Base-by-base conservation (phyloP, 176 grass and related monocot species). In the Triticum monococcum region DNA sequence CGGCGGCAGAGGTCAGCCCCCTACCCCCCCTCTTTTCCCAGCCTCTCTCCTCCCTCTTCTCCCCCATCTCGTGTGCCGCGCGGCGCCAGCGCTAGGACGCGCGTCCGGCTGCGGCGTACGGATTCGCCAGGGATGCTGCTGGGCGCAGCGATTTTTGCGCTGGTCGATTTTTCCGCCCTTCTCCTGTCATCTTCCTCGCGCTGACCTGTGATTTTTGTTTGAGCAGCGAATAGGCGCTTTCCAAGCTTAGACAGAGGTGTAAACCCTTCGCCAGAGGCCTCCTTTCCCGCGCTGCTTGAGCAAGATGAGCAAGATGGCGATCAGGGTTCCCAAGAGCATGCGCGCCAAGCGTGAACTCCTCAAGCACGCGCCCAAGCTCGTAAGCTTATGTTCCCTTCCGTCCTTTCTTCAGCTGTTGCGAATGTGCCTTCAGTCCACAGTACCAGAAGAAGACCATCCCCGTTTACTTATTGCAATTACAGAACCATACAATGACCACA, bases 291-390 rank as follows among this genome's bases (percentile, higher is more conserved):
- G 72, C 72, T 3, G 72, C 72, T 28, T 75, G 73, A 31, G 9
- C 25, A 26, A 40, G 64, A 54, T 54, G 50, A 80, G 57, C 72
- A 79, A 74, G 80, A 93, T 92, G 91, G 69, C 92, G 56, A 93
- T 98, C 83, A 93, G 87, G 31, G 85, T 88, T 17, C 95, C 95
- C 25, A 95, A 75, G 89, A 93, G 35, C 12, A 43, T 85, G 37
- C 88, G 87, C 78, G 93, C 90, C 3, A 95, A 86, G 91, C 63
- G 95, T 26, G 95, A 67, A 77, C 26, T 98, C n/a, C 91, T 91
- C 13, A 91, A 95, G 82, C 93, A 87, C 36, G 93, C 95, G 38
- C 93, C 95, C 69, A 98, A 93, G 94, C 82, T 95, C 5, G 91
- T 98, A 91, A 85, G 90, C 30, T 68, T 30, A 1, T 79, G 26